Conservation (phyloP, 108 stramenopile genomes). For the Skeletonema costatum region DNA sequence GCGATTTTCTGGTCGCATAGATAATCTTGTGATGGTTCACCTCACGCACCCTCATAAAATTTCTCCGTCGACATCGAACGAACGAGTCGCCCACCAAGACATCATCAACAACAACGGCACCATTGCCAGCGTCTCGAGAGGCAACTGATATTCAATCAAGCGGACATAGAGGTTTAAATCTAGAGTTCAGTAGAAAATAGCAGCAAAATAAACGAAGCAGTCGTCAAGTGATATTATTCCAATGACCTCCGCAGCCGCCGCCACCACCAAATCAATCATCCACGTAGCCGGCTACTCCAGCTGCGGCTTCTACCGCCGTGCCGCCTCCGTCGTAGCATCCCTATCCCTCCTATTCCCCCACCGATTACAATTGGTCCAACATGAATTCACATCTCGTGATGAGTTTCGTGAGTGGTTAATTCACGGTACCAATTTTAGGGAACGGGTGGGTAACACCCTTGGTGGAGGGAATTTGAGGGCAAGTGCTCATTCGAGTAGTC, state of each 20-base stretch:
- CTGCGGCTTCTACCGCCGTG: constrained; percentile 85
- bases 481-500: constrained; percentile 31
- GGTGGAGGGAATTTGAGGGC: constrained; percentile 20
- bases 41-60: too few relatives aligned
- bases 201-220: neutral
- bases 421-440: constrained; percentile 36
- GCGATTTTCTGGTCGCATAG: too few relatives aligned
- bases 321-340: constrained; percentile 67
- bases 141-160: too few relatives aligned
- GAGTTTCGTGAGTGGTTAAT: constrained; percentile 83
- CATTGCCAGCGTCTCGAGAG: too few relatives aligned
- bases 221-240: too few relatives aligned
- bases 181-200: neutral
- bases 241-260: constrained; percentile 3
- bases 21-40: too few relatives aligned
- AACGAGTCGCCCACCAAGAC: too few relatives aligned
- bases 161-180: too few relatives aligned
- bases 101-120: too few relatives aligned
- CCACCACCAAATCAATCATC: constrained; percentile 11
- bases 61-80: too few relatives aligned
- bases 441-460: neutral
- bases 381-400: constrained; percentile 70
- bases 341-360: constrained; percentile 81
- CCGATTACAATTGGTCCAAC: constrained; percentile 65
- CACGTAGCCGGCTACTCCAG: constrained; percentile 30